These are phyloP conservation scores for Dioscorea alata DNA, from an alignment of 106 monocot species.

Conservation along the genomic window DNA sequence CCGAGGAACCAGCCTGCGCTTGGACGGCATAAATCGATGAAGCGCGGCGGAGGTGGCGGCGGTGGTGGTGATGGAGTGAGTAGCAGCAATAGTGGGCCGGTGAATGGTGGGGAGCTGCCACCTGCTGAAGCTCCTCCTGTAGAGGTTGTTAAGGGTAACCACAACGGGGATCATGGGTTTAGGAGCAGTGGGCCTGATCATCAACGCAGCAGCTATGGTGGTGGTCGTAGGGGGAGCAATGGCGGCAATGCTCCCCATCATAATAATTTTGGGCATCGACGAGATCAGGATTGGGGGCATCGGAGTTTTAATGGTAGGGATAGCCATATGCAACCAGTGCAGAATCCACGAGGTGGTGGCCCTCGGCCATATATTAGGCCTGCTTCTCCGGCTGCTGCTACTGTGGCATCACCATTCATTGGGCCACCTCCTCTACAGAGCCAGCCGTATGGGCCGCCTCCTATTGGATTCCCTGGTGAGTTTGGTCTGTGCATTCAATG, in stretches of 20 bases:
- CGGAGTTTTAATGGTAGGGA: conserved; percentile 10
- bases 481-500: neutral
- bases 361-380: conserved; percentile 3
- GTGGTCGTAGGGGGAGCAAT: conserved; percentile 9
- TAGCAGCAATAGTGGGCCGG: conserved; percentile 1
- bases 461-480: conserved; percentile 30
- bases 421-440: conserved; percentile 8
- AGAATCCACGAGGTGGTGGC: conserved; percentile 13
- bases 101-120: conserved; percentile 11
- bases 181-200: conserved; percentile 17
- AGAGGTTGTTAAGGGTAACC: conserved; percentile 2
- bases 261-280: neutral
- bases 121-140: conserved; percentile 7
- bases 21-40: conserved; percentile 37
- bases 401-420: conserved; percentile 14
- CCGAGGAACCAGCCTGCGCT: conserved; percentile 23
- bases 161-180: conserved; percentile 18
- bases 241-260: conserved; percentile 13
- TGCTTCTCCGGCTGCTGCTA: neutral
- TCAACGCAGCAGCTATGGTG: conserved; percentile 18
- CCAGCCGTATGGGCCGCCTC: conserved; percentile 4
- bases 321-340: conserved; percentile 1
- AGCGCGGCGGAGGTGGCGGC: conserved; percentile 2
- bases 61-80: conserved; percentile 4
- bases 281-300: conserved; percentile 1